A percentile compares a stretch with the other conserved stretches of the same genome.
Evolutionary conservation across 768 basidiomycete genomes (phyloP).

Genomic region (Termitomyces sp.): DNA sequence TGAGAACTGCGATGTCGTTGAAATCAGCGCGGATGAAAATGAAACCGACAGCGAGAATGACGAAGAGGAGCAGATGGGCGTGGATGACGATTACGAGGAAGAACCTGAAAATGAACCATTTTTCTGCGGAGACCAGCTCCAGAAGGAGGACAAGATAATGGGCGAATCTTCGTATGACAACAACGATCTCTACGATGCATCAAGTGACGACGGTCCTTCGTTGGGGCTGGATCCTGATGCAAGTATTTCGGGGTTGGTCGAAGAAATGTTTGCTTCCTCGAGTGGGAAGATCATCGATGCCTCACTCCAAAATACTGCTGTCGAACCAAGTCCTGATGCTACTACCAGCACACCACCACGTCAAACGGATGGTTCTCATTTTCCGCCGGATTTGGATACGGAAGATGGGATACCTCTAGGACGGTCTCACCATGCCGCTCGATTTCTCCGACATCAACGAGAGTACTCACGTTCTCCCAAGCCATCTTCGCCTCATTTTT

Average conservation of each 20-base stretch:
- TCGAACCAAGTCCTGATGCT: background rate
- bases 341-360: conserved; percentile 44
- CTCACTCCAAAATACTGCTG: background rate
- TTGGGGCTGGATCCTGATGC: conserved; percentile 46
- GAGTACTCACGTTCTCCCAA: conserved; percentile 31
- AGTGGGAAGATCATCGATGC: conserved; percentile 22
- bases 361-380: conserved; percentile 24
- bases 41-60: conserved; percentile 30
- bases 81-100: conserved; percentile 24
- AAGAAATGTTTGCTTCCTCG: conserved; percentile 59
- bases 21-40: conserved; percentile 62
- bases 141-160: conserved; percentile 23
- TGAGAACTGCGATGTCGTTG: conserved; percentile 78
- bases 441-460: conserved; percentile 45
- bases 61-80: conserved; percentile 26
- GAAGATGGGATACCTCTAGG: conserved; percentile 67
- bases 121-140: conserved; percentile 32
- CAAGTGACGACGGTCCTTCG: conserved; percentile 32
- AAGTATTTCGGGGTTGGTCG: conserved; percentile 70
- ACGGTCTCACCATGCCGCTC: conserved; percentile 59
- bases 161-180: conserved; percentile 44
- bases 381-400: conserved; percentile 58
- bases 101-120: conserved; percentile 47
- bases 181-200: conserved; percentile 41
- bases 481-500: conserved; percentile 34